These are phyloP conservation scores for Ceratocystis variospora DNA, from an alignment of 2,329 filamentous ascomycete genomes.

Conservation along the genomic window DNA sequence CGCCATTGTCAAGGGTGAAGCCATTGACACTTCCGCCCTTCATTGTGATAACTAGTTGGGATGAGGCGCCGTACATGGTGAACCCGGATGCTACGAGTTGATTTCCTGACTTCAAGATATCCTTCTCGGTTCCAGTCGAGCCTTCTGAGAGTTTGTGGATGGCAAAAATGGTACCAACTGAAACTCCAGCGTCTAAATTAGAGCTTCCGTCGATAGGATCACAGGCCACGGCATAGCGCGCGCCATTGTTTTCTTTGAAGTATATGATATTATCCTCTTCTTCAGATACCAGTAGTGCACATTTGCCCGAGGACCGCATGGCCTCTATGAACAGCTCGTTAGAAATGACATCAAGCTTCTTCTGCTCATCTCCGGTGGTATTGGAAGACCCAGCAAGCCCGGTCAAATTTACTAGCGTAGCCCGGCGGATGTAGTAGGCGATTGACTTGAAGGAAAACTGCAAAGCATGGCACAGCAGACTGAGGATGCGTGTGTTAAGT, in stretches of 20 bases:
- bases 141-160: constrained; percentile 79
- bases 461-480: constrained; percentile 88
- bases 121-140: constrained; percentile 61
- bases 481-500: constrained; percentile 27
- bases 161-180: constrained; percentile 92
- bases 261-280: constrained; percentile 88
- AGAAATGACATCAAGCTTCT: constrained; percentile 98
- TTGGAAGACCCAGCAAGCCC: constrained; percentile 92
- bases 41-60: constrained; percentile 96
- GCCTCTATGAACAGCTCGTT: constrained; percentile 95
- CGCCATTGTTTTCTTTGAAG: constrained; percentile 61
- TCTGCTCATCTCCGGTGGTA: constrained; percentile 92
- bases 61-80: constrained; percentile 98
- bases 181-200: constrained; percentile 94
- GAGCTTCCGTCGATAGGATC: constrained; percentile 97
- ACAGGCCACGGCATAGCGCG: constrained; percentile 90
- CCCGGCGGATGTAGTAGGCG: constrained; percentile 95
- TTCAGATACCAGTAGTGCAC: constrained; percentile 87
- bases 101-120: constrained; percentile 77
- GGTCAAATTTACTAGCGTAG: constrained; percentile 86
- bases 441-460: constrained; percentile 99
- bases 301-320: constrained; percentile 86
- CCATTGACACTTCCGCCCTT: constrained; percentile 83
- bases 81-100: constrained; percentile 93
- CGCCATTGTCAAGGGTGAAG: constrained; percentile 90